Evolutionary conservation across 2,329 filamentous ascomycete species (phyloP), one percentile per base, ranked within the genome.

Genomic region (Penicillium sp.): DNA sequence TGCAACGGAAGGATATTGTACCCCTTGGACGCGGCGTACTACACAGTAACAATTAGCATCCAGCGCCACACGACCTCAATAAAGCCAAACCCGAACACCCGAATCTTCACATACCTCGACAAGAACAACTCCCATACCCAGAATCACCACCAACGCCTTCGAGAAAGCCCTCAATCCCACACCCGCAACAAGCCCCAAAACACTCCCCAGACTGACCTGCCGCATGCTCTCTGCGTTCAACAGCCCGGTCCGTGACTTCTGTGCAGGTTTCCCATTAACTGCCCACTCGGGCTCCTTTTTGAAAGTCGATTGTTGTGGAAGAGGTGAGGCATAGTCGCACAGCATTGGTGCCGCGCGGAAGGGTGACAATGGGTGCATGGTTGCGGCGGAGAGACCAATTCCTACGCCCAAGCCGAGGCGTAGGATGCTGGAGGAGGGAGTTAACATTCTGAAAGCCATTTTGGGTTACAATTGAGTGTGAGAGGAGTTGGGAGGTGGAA

Each of bases 1-100:
- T 73, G 60, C 10, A 75, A 54, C 4, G 77, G 77, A 47, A 79
- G 61, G 51, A 79, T 60, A 52, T 78, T 75, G 57, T 79, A 79
- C 11, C 77, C 77, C 61, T 71, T 78, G 3, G 77, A 73, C 5
- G 77, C 77, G 29, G 75, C 74, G 66, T 71, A 79, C 76, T 79
- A 2, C 46, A 39, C 13, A 27, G 46, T 57, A 27, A 27, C 24
- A 27, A 27, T 27, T 27, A 27, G 24, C 24, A 27, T 6, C 24
- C 24, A 27, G 24, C 24, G 24, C n/a, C 2, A 27, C 5, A 27
- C 24, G 8, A 8, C 24, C 24, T 6, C 24, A 27, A 27, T 5
- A 3, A 45, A 21, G 11, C 38, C 22, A 43, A 47, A 22, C 14
- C 31, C 14, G 16, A 38, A 18, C 45, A 31, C 22, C 16, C 46